These are phyloP conservation scores for Myriosclerotinia duriaeana DNA, from an alignment of 2,329 filamentous ascomycete genomes.

Conservation along the genomic window DNA sequence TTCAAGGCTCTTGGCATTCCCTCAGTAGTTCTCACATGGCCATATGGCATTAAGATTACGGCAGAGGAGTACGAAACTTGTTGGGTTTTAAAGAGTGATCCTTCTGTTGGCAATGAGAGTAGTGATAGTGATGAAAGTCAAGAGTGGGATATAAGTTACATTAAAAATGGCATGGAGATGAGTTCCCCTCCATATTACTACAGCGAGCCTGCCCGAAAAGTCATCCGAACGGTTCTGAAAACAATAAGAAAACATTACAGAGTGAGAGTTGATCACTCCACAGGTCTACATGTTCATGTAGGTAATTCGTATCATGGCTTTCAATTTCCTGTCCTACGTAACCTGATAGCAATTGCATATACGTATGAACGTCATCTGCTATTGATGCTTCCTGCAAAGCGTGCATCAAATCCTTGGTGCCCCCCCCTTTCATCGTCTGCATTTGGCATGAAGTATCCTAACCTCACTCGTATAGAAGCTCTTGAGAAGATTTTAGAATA, in stretches of 20 bases:
- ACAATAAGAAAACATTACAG: constrained; percentile 27
- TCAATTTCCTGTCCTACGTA: constrained; percentile 33
- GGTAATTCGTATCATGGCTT: constrained; percentile 35
- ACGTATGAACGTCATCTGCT: constrained; percentile 35
- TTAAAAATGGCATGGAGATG: background rate
- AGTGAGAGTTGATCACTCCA: constrained; percentile 32
- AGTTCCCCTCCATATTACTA: background rate
- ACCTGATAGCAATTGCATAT: constrained; percentile 34
- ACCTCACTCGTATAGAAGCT: background rate
- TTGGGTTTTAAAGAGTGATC: background rate
- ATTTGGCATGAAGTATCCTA: background rate
- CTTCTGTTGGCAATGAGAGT: background rate
- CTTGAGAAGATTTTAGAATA: background rate
- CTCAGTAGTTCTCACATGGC: background rate
- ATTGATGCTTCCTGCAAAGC: background rate
- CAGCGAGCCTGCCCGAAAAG: background rate
- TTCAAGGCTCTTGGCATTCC: background rate
- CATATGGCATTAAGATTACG: background rate
- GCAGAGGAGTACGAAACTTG: background rate
- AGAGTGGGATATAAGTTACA: background rate
- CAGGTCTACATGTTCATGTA: constrained; percentile 41
- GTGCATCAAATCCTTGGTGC: background rate
- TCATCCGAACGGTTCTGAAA: constrained; percentile 22
- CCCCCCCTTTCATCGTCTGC: background rate
- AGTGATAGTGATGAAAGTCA: background rate